Evolutionary conservation across 1,284 basidiomycete species (phyloP), one percentile per base, ranked within the genome.

Genomic region (Cutaneotrichosporon cyanovorans): DNA sequence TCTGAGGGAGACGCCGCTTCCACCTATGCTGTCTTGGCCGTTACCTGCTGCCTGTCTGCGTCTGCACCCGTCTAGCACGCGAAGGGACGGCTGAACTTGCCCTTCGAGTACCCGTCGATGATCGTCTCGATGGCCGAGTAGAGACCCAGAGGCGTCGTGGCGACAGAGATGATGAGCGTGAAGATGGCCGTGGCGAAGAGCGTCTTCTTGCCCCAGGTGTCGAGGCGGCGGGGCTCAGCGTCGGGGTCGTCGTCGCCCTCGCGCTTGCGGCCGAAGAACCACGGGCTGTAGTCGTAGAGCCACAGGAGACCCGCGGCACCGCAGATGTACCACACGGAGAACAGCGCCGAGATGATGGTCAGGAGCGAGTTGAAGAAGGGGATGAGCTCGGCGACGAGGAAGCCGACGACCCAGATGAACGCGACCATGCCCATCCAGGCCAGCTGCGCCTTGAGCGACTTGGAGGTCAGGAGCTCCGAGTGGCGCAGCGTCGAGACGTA

Each of bases 341-440:
- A 66, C 34, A 69, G 49, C 31, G 61, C 55, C 16, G 60, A 63
- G 40, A 68, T 58, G 47, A 69, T 65, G 25, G 63, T 66, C 21
- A 69, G 51, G 42, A 69, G 61, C 37, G 65, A 55, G 54, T 67
- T 69, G 62, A 69, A 69, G 57, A 68, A 68, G 48, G 64, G 64
- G 33, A 67, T 64, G 40, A 66, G 53, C 45, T 65, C 59, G 22
- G 62, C 58, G 42, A 67, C 48, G 46, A 68, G 45, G 51, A 65
- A 69, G 11, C 59, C 67, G 38, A 60, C 48, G 39, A 60, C 54
- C 67, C 67, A 69, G 35, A 65, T 55, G 40, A 60, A 44, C 6
- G 51, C 22, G 43, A 65, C 61, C 40, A 65, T 60, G n/a, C 37
- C 51, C 33, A 67, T 60, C 66, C 66, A 69, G 35, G 45, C 41